Base-by-base conservation (phyloP, 2,329 filamentous ascomycete genomes). In the Apiospora sp. region DNA sequence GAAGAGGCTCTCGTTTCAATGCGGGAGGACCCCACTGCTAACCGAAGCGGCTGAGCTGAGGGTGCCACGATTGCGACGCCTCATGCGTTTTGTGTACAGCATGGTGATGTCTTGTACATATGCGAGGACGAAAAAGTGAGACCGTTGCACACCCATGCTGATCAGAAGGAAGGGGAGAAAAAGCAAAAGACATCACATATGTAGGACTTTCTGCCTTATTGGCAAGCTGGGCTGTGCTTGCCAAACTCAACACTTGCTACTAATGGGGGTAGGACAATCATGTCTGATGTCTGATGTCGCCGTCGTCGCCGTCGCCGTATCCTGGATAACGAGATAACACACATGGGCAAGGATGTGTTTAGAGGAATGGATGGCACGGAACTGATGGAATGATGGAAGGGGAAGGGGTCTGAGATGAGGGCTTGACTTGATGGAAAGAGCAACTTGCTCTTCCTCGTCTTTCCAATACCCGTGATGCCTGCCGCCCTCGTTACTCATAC, bases 11-110 rank as follows among this genome's bases (percentile, higher is more conserved):
- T 68, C 48, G 44, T 49, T 69, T 46, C 58, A 64, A 64, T 64
- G 58, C 58, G 58, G 44, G 67, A 49, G 67, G 43, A 69, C 37
- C 67, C 67, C 27, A 30, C 67, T 69, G 67, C 44, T 69, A 69
- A 27, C 44, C 67, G 67, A 69, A 69, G 67, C 67, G 67, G 67
- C 67, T 69, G 67, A 69, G 67, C 44, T 69, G 44, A 37, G 41
- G 58, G 58, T 64, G 58, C 58, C 58, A 64, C 58, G 58, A 64
- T 64, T 64, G 58, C 58, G 58, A 64, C 58, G 58, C 58, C 58
- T 64, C 34, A 41, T 64, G 58, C 58, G 34, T 64, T 34, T 64
- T 41, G 34, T 41, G 58, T 64, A 27, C n/a, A 13, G 49, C n/a
- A 51, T 13, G 24, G 54, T 64, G 34, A 41, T 37, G 54, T 34